Evolutionary conservation across 176 grass and related monocot species (phyloP).

Genomic region (Puya raimondii): DNA sequence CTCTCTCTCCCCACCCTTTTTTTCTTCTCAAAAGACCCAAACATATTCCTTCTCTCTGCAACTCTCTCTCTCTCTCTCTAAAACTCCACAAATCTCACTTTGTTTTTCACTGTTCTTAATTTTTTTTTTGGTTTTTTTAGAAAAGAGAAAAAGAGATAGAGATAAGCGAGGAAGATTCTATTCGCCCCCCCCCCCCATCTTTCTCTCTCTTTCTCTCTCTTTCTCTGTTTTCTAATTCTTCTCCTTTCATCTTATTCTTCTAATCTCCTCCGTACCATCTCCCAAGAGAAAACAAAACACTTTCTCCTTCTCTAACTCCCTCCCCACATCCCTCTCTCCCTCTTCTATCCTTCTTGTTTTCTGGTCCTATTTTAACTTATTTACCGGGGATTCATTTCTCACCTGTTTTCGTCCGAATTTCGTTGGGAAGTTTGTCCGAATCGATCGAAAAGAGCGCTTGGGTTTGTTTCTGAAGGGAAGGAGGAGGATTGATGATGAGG

Average conservation of each 20-base stretch:
- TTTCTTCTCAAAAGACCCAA: neutral
- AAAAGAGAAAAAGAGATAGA: conserved; percentile 3
- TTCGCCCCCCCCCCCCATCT: conserved; percentile 4
- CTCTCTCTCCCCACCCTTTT: neutral
- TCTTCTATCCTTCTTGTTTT: neutral
- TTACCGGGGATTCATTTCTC: neutral
- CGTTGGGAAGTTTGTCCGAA: neutral
- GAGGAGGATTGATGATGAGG: neutral
- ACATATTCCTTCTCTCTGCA: neutral
- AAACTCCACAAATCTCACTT: neutral
- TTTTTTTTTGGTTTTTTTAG: too few relatives aligned
- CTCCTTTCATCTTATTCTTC: neutral
- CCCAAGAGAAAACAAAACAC: neutral
- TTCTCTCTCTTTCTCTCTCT: neutral
- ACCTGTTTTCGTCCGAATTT: neutral
- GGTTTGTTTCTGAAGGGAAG: neutral
- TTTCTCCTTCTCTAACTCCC: neutral
- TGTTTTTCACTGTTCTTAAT: neutral
- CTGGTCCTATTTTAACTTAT: neutral
- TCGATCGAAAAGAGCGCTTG: neutral
- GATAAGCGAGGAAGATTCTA: conserved; percentile 20
- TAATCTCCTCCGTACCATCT: neutral
- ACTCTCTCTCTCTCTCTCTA: neutral
- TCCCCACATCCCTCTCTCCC: neutral
- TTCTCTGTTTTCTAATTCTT: neutral